These are phyloP conservation scores for Zygoascus bituminiphila DNA, from an alignment of 805 yeast species.

Conservation along the genomic window DNA sequence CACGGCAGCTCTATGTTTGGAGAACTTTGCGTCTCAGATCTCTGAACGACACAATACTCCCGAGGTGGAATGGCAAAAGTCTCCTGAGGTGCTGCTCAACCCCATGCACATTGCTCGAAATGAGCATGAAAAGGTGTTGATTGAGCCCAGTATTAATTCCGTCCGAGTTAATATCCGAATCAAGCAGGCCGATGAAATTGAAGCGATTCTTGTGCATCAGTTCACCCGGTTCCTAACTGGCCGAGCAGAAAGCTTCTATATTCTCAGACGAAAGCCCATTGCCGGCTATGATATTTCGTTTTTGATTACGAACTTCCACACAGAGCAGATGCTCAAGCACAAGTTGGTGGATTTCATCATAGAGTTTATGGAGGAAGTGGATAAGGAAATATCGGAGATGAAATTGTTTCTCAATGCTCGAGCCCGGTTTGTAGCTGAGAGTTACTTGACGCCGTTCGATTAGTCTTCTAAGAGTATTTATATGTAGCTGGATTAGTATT, in stretches of 20 bases:
- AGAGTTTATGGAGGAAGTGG: constrained; percentile 98
- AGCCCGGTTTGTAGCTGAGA: constrained; percentile 96
- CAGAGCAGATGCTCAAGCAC: constrained; percentile 90
- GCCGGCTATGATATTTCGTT: constrained; percentile 85
- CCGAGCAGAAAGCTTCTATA: constrained; percentile 90
- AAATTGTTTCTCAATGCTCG: constrained; percentile 93
- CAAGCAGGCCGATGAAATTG: constrained; percentile 97
- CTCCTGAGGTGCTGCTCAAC: constrained; percentile 77
- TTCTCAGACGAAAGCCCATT: constrained; percentile 84
- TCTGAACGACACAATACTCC: constrained; percentile 98
- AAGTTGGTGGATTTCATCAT: constrained; percentile 94
- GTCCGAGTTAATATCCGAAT: constrained; percentile 85
- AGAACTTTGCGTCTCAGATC: constrained; percentile 88
- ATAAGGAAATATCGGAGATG: constrained; percentile 97
- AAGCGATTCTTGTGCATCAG: constrained; percentile 86
- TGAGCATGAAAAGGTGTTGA: constrained; percentile 84
- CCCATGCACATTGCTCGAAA: constrained; percentile 88
- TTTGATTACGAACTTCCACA: constrained; percentile 86
- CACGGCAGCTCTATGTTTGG: constrained; percentile 86
- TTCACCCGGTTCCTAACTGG: constrained; percentile 90
- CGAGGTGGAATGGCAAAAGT: constrained; percentile 80
- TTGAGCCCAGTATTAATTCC: constrained; percentile 90
- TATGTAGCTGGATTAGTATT: no score
- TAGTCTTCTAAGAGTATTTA: no score
- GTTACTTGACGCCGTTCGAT: constrained; percentile 84